Percentiles rank a stretch among this genome's conserved stretches.
Evolutionary conservation across 805 yeast species (phyloP).

Genomic region (Cephaloascus fragrans): DNA sequence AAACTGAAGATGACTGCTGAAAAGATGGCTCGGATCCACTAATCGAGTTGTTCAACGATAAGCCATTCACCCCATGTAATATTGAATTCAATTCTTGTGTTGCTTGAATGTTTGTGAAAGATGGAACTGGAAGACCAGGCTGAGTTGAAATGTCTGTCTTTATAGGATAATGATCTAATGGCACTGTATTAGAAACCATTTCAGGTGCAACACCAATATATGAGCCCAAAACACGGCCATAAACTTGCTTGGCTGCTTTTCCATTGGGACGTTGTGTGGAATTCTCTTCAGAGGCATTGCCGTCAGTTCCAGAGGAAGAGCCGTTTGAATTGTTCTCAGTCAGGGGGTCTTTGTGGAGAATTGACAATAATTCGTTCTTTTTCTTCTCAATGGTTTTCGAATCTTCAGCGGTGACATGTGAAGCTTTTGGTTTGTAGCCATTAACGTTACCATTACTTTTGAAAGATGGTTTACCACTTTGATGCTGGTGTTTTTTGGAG

Average conservation of each 20-base stretch:
- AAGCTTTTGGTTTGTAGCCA: background rate
- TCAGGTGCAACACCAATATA: background rate
- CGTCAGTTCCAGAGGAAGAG: background rate
- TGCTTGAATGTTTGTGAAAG: background rate
- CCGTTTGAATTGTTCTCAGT: background rate
- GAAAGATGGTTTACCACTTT: background rate
- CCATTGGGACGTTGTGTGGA: background rate
- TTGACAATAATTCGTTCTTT: slow-evolving; percentile 2
- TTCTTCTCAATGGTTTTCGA: slow-evolving; percentile 4
- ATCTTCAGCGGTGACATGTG: too few relatives aligned
- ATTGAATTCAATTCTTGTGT: slow-evolving; percentile 1
- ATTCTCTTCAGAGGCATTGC: background rate
- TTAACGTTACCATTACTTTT: background rate
- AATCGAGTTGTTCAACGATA: too few relatives aligned
- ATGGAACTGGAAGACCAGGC: background rate
- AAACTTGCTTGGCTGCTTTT: background rate
- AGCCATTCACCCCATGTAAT: background rate
- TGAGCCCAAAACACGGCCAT: background rate
- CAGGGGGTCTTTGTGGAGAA: background rate
- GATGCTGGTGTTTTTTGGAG: slow-evolving; percentile 4
- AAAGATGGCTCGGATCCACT: too few relatives aligned
- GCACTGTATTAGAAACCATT: background rate
- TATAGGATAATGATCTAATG: too few relatives aligned
- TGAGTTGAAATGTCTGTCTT: background rate
- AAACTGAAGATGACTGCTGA: too few relatives aligned